Percentiles rank a stretch among this genome's conserved stretches.
phyloP scores from a whole-genome alignment of 2,329 filamentous ascomycete genomes.

The Cercospora janseana region DNA sequence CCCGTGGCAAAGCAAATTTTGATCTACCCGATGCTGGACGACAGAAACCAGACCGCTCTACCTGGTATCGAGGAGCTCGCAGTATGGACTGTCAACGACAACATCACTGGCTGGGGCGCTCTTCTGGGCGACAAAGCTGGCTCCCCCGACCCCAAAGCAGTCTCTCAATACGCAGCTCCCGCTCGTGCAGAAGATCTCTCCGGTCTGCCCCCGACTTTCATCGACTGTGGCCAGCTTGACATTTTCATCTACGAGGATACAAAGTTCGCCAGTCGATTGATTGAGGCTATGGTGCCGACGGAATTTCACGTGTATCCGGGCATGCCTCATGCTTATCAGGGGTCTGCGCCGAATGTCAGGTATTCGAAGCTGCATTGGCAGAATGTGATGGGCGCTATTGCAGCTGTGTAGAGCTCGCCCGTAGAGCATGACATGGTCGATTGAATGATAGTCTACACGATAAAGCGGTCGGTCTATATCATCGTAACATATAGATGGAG shows the following conservation, averaged over 20 bases:
- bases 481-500: too few species aligned
- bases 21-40: slow-evolving; percentile 50
- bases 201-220: slow-evolving; percentile 46
- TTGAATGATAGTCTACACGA: too few species aligned
- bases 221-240: slow-evolving; percentile 46
- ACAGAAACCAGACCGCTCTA: slow-evolving; percentile 39
- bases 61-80: slow-evolving; percentile 37
- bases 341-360: slow-evolving; percentile 19
- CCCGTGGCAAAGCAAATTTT: slow-evolving; percentile 40
- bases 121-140: slow-evolving; percentile 36
- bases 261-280: slow-evolving; percentile 42
- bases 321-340: slow-evolving; percentile 44
- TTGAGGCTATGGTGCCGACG: slow-evolving; percentile 41
- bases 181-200: slow-evolving; percentile 27
- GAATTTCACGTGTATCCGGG: slow-evolving; percentile 50
- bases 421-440: too few species aligned
- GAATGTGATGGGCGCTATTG: slow-evolving; percentile 20
- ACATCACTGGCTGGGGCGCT: slow-evolving; percentile 44
- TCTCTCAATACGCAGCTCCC: slow-evolving; percentile 28
- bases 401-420: background rate
- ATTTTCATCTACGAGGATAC: slow-evolving; percentile 46
- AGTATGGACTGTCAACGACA: slow-evolving; percentile 42
- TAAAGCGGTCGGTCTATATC: too few species aligned
- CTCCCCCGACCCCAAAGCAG: slow-evolving; percentile 17
- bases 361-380: slow-evolving; percentile 18